Percentiles rank a stretch among this genome's conserved stretches.
phyloP scores from a whole-genome alignment of 164 flowering plant species.

The Umbilicus rupestris region DNA sequence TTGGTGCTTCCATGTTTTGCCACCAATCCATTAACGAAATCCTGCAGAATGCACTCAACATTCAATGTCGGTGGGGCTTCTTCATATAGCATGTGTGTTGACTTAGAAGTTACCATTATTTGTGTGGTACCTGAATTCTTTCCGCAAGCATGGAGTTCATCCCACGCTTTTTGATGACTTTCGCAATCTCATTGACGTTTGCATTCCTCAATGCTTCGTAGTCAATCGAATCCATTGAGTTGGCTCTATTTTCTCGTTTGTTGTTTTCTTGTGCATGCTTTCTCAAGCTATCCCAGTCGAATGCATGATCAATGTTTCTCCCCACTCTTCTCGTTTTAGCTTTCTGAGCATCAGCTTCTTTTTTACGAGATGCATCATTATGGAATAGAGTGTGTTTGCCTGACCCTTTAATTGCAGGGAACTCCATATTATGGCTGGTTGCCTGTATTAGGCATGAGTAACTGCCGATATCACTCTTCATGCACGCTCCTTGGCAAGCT shows the following conservation, averaged over 20 bases:
- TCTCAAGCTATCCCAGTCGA: conserved; percentile 27
- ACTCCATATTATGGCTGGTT: background rate
- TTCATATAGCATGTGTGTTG: background rate
- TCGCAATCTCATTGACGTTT: conserved; percentile 37
- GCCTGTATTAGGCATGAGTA: background rate
- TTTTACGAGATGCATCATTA: conserved; percentile 1
- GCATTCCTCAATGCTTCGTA: conserved; percentile 69
- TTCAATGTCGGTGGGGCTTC: background rate
- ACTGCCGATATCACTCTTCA: background rate
- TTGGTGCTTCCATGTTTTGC: conserved; percentile 28
- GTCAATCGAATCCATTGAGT: conserved; percentile 53
- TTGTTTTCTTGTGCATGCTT: conserved; percentile 8
- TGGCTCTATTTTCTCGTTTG: conserved; percentile 22
- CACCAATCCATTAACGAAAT: conserved; percentile 30
- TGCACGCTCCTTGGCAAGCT: background rate
- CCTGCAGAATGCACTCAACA: conserved; percentile 23
- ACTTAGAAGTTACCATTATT: conserved; percentile 2
- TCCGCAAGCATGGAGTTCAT: conserved; percentile 53
- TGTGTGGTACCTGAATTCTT: conserved; percentile 49
- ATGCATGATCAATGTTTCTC: background rate
- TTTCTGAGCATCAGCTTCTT: background rate
- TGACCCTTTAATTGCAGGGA: background rate
- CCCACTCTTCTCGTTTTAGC: conserved; percentile 4
- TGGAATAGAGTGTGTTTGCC: background rate
- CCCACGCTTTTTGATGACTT: conserved; percentile 55